These are phyloP conservation scores for Pseudocercospora musae DNA, from an alignment of 2,329 filamentous ascomycete species.

Conservation along the genomic window DNA sequence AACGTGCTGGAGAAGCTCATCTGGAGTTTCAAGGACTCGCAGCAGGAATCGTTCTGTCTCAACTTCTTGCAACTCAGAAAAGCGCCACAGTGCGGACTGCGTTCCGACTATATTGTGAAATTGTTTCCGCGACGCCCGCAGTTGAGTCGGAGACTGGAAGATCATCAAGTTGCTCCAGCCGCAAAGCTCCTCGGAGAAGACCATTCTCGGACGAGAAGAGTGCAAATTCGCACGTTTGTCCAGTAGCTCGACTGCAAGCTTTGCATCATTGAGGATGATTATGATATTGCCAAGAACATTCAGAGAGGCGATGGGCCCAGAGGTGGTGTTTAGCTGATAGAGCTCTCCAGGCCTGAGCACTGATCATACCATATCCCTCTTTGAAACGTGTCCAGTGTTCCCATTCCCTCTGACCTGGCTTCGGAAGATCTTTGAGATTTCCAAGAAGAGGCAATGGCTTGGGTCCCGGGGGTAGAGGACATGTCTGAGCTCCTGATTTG, in stretches of 20 bases:
- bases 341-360: no score
- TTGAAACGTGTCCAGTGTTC: slow-evolving; percentile 45
- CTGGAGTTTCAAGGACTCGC: slow-evolving; percentile 38
- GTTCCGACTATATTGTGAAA: slow-evolving; percentile 46
- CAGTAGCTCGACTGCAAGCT: slow-evolving; percentile 40
- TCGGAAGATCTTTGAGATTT: slow-evolving; percentile 22
- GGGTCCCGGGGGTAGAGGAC: slow-evolving; percentile 22
- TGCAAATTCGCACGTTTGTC: slow-evolving; percentile 38
- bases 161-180: slow-evolving; percentile 41
- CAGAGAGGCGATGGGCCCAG: slow-evolving; percentile 36
- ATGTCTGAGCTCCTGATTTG: background rate
- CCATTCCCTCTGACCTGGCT: slow-evolving; percentile 35
- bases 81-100: slow-evolving; percentile 33
- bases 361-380: slow-evolving; percentile 22
- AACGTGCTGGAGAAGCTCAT: slow-evolving; percentile 42
- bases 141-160: background rate
- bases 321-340: no score
- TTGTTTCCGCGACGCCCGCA: slow-evolving; percentile 43
- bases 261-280: slow-evolving; percentile 41
- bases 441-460: slow-evolving; percentile 23
- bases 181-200: slow-evolving; percentile 21
- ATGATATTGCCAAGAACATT: slow-evolving; percentile 44
- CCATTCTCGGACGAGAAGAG: slow-evolving; percentile 36
- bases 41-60: slow-evolving; percentile 47
- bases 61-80: slow-evolving; percentile 40